A percentile compares a stretch with the other conserved stretches of the same genome.
Conservation (phyloP, 2,329 filamentous ascomycete species). For the Clarireedia paspali region DNA sequence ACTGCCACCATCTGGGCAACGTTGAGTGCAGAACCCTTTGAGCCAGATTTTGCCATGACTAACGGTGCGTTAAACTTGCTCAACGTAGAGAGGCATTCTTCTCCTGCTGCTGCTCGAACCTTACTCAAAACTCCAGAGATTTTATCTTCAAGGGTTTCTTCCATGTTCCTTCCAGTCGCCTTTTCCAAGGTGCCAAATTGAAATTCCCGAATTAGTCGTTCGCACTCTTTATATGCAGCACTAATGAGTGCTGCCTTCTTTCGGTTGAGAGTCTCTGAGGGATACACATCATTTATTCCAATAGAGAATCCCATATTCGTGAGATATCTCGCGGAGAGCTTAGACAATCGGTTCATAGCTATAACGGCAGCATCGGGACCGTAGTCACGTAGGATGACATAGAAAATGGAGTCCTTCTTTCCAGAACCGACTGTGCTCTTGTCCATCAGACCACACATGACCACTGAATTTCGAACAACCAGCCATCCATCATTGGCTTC, state of each 20-base stretch:
- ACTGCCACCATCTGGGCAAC: slow-evolving; percentile 98
- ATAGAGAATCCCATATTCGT: slow-evolving; percentile 94
- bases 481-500: slow-evolving; percentile 85
- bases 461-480: slow-evolving; percentile 89
- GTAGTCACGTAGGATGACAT: slow-evolving; percentile 91
- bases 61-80: slow-evolving; percentile 88
- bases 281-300: slow-evolving; percentile 90
- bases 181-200: slow-evolving; percentile 76
- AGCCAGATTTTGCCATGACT: slow-evolving; percentile 95
- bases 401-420: slow-evolving; percentile 97
- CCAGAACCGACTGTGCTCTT: slow-evolving; percentile 95
- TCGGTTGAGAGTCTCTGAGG: slow-evolving; percentile 59
- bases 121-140: slow-evolving; percentile 88
- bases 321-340: slow-evolving; percentile 80
- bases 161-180: slow-evolving; percentile 81
- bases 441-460: slow-evolving; percentile 97
- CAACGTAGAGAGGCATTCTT: slow-evolving; percentile 81
- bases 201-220: slow-evolving; percentile 74
- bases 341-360: slow-evolving; percentile 90
- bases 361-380: slow-evolving; percentile 81
- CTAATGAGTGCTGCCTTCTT: slow-evolving; percentile 72
- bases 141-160: slow-evolving; percentile 82
- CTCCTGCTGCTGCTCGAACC: slow-evolving; percentile 84
- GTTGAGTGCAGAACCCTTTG: slow-evolving; percentile 95
- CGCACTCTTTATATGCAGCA: slow-evolving; percentile 71